Base-by-base conservation (phyloP, 768 basidiomycete species). In the Hypholoma fasciculare region DNA sequence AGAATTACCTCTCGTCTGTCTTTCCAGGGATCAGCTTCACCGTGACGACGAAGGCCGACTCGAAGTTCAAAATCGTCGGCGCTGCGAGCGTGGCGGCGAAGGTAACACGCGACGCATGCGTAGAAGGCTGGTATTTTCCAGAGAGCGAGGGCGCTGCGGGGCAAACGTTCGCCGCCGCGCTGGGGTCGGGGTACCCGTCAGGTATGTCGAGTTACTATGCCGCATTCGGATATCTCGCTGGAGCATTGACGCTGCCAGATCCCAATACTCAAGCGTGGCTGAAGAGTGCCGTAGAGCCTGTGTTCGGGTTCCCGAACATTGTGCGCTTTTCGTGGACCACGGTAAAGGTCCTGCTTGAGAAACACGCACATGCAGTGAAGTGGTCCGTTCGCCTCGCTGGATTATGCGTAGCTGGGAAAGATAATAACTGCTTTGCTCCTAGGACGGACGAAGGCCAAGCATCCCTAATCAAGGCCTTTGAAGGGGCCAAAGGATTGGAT, bases 81-180 rank as follows among this genome's bases (percentile, higher is more conserved):
- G 97, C 97, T 6, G 97, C 96, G 1, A 94, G 92, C 69, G 93
- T 98, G n/a, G 94, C 94, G 2, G 97, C 97, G 2, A 99, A 99
- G 74, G 95, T 96, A 26, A 98, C 96, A 0, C 80, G 96, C 56
- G 96, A 98, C 67, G 86, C 89, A 7, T 94, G 94, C 72, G 78
- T 98, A 17, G 89, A 96, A 59, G 80, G 81, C 3, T 98, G 96
- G 96, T 67, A 78, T 9, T 96, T 88, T 62, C 85, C 91, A 70
- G 92, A 93, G 66, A 76, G 73, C 30, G 67, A 67, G 9, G 67
- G 71, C 2, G 63, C 69, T 39, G 54, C 58, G 5, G 60, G 60
- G 47, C 23, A 54, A 17, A 61, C 61, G 13, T 76, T 76, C 72
- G 71, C 69, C 52, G 56, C 65, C 36, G 64, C 73, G 47, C 73